Conservation (phyloP, 202 grass and related monocot species). For the Panicum hallii region DNA sequence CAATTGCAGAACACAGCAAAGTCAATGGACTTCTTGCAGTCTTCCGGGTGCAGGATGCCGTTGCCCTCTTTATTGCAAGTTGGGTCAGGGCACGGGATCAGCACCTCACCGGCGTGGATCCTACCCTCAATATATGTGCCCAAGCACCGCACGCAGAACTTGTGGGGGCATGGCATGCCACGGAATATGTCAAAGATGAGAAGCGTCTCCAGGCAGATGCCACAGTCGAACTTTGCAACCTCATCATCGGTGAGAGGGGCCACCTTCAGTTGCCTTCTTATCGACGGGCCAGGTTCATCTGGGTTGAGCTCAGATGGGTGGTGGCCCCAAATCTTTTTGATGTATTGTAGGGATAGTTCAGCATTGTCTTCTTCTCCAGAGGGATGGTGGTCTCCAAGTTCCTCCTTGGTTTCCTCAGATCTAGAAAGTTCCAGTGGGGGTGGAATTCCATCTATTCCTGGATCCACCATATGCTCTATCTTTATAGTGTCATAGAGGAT, state of each 20-base stretch:
- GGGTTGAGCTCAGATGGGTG: background rate
- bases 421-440: background rate
- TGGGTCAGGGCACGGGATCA: conserved; percentile 46
- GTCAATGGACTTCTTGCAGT: conserved; percentile 55
- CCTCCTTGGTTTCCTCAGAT: background rate
- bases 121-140: conserved; percentile 34
- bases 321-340: background rate
- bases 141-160: conserved; percentile 55
- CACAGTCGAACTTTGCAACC: conserved; percentile 37
- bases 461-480: conserved; percentile 1
- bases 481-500: background rate
- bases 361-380: background rate
- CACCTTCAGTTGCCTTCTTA: background rate
- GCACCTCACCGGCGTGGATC: conserved; percentile 13
- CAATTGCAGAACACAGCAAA: conserved; percentile 41
- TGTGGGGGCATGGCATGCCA: conserved; percentile 38
- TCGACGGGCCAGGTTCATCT: conserved; percentile 9
- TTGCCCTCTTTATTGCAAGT: conserved; percentile 5
- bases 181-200: conserved; percentile 42
- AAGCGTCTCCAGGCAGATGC: conserved; percentile 58
- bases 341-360: background rate
- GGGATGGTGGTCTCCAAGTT: background rate
- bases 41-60: conserved; percentile 36
- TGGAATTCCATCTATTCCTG: background rate
- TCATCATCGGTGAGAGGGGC: conserved; percentile 46